Conservation (phyloP, 495 filamentous ascomycete genomes). For the Talaromyces stipitatus region DNA sequence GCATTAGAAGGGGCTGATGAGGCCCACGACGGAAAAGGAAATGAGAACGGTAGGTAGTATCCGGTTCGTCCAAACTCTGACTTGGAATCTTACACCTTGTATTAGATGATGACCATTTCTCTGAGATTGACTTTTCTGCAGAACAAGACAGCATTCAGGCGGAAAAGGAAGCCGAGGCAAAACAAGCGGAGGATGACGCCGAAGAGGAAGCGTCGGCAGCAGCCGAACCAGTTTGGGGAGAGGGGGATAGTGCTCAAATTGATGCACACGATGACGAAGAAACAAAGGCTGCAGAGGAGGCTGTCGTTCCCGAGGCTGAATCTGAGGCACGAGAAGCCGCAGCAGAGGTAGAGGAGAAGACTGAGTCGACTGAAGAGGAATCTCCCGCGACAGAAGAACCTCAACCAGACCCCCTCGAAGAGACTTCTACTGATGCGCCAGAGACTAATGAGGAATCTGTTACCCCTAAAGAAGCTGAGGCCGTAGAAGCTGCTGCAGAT, state of each 20-base stretch:
- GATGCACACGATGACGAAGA: background rate
- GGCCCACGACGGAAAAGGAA: background rate
- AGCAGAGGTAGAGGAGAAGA: background rate
- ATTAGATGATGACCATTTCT: constrained; percentile 21
- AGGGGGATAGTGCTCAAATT: constrained; percentile 2
- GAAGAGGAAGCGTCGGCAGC: background rate
- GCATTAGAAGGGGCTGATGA: background rate
- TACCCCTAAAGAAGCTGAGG: background rate
- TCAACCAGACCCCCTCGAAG: background rate
- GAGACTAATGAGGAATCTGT: background rate
- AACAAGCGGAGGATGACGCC: constrained; percentile 15
- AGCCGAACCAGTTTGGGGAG: constrained; percentile 3
- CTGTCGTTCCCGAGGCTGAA: background rate
- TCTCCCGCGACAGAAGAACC: background rate
- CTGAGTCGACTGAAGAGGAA: background rate
- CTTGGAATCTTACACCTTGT: background rate
- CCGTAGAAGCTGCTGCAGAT: background rate
- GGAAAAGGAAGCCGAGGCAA: constrained; percentile 18
- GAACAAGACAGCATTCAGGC: constrained; percentile 24
- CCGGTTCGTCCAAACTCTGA: background rate
- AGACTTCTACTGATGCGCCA: background rate
- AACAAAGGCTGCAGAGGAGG: background rate
- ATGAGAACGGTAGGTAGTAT: constrained; percentile 3
- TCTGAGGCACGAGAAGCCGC: background rate
- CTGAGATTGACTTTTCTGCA: constrained; percentile 19